phyloP scores from a whole-genome alignment of 2,329 filamentous ascomycete genomes.

The Scytalidium sp. region DNA sequence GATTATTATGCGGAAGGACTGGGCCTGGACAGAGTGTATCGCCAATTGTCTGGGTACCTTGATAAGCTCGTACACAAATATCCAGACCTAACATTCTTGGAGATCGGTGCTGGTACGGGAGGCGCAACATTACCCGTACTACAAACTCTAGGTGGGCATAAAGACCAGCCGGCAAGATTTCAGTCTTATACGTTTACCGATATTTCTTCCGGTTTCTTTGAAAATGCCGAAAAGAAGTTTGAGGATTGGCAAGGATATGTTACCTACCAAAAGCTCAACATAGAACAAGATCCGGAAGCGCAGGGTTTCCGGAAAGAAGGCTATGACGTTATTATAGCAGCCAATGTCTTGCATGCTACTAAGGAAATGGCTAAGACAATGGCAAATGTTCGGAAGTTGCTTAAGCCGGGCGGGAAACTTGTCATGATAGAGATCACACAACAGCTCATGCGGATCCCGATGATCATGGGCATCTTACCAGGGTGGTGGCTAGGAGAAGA shows the following conservation, averaged over 20 bases:
- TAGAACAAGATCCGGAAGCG: slow-evolving; percentile 9
- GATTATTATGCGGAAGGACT: slow-evolving; percentile 1
- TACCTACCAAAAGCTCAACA: slow-evolving; percentile 3
- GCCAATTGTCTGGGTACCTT: neutral
- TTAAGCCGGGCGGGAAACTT: slow-evolving; percentile 25
- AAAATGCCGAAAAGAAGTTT: slow-evolving; percentile 20
- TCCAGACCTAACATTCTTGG: slow-evolving; percentile 14
- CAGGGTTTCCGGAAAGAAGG: slow-evolving; percentile 17
- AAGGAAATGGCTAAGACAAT: slow-evolving; percentile 20
- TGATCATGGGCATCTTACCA: slow-evolving; percentile 13
- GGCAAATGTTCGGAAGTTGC: slow-evolving; percentile 20
- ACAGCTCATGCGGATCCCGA: slow-evolving; percentile 1
- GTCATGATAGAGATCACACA: slow-evolving; percentile 22
- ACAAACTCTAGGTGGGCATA: slow-evolving; percentile 1
- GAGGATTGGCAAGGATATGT: neutral
- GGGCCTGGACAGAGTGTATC: neutral
- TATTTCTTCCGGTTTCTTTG: slow-evolving; percentile 32
- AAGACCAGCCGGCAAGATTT: neutral
- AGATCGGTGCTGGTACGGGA: slow-evolving; percentile 19
- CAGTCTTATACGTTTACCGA: slow-evolving; percentile 22
- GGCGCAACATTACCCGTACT: slow-evolving; percentile 12
- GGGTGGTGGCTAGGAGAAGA: slow-evolving; percentile 16
- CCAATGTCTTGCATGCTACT: slow-evolving; percentile 22
- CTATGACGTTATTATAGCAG: slow-evolving; percentile 21
- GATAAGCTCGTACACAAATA: slow-evolving; percentile 6